Conservation (phyloP, 176 grass and related monocot genomes). For the maize (Zea mays) region Zm-B73-REFERENCE-NAM-5.0 NC_050097.1:190420001-190420500, state of each 20-base stretch:
- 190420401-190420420: constrained; percentile 13
- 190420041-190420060: neutral
- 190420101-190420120: constrained; percentile 1
- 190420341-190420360: constrained; percentile 27
- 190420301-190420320: constrained; percentile 92
- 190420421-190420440: neutral
- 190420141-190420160: neutral
- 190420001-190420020: constrained; percentile 10
- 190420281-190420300: constrained; percentile 83
- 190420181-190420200: constrained; percentile 57
- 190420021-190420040: neutral
- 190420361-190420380: constrained; percentile 22
- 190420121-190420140: neutral
- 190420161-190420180: constrained; percentile 28
- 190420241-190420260: constrained; percentile 89
- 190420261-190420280: constrained; percentile 81
- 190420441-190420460: neutral
- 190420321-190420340: constrained; percentile 48
- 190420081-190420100: constrained; percentile 16
- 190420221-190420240: constrained; percentile 70
- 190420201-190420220: constrained; percentile 61
- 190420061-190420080: neutral
- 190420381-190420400: neutral
- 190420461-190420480: constrained; percentile 1
- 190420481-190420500: constrained; percentile 14